phyloP scores from a whole-genome alignment of 2,329 filamentous ascomycete species.

The Fusarium sp. region DNA sequence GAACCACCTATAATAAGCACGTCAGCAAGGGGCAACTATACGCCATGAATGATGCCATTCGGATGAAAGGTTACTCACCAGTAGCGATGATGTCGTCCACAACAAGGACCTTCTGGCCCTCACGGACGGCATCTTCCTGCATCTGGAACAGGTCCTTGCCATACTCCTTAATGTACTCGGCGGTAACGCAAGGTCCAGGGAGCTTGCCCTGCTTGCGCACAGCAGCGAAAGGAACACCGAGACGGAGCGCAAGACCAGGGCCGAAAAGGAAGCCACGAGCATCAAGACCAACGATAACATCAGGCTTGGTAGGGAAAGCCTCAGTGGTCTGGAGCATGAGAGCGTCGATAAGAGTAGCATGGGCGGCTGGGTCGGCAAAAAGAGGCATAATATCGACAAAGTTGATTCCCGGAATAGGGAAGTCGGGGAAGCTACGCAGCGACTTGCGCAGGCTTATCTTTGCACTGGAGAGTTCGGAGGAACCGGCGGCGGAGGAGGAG shows the following conservation, averaged over 20 bases:
- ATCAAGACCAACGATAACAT: slow-evolving; percentile 94
- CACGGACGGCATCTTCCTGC: slow-evolving; percentile 85
- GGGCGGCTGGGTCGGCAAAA: slow-evolving; percentile 82
- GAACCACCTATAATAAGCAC: slow-evolving; percentile 77
- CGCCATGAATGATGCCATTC: slow-evolving; percentile 20
- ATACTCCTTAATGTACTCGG: slow-evolving; percentile 94
- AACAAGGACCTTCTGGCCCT: slow-evolving; percentile 89
- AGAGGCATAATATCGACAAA: slow-evolving; percentile 99
- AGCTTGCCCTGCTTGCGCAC: slow-evolving; percentile 97
- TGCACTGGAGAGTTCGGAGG: slow-evolving; percentile 76
- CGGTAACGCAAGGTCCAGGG: slow-evolving; percentile 87
- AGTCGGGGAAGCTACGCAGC: slow-evolving; percentile 90
- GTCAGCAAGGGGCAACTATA: slow-evolving; percentile 32
- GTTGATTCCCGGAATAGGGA: slow-evolving; percentile 90
- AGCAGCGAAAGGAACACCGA: slow-evolving; percentile 90
- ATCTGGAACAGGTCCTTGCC: slow-evolving; percentile 96
- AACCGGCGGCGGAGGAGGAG: slow-evolving; percentile 71
- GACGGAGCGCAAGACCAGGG: slow-evolving; percentile 83
- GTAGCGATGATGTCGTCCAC: slow-evolving; percentile 99
- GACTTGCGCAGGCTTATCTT: slow-evolving; percentile 78
- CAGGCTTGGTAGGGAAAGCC: slow-evolving; percentile 75
- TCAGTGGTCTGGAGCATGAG: slow-evolving; percentile 85
- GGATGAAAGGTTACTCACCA: slow-evolving; percentile 68
- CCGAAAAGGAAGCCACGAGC: slow-evolving; percentile 97
- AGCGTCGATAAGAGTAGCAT: slow-evolving; percentile 82